Percentiles rank a stretch among this genome's conserved stretches.
Conservation (phyloP, 2,329 filamentous ascomycete genomes). For the Stachybotrys chlorohalonatus region DNA sequence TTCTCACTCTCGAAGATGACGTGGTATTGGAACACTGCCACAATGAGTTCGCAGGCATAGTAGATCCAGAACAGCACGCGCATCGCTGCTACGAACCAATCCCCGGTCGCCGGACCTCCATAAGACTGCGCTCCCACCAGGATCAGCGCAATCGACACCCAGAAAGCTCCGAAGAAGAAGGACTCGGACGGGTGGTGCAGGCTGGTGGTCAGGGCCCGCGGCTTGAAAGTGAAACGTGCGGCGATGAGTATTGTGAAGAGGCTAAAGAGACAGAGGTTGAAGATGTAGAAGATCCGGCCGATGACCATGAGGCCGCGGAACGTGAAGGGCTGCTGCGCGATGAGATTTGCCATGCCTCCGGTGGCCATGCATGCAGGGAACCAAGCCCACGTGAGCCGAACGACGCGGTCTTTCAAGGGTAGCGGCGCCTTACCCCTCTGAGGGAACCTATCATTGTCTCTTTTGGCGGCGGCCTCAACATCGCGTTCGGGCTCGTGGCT, state of each 20-base stretch:
- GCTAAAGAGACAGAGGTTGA: constrained; percentile 39
- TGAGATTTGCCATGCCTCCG: constrained; percentile 15
- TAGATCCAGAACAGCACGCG: constrained; percentile 41
- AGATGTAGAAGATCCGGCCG: constrained; percentile 34
- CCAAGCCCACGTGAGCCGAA: constrained; percentile 14
- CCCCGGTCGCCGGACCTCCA: constrained; percentile 35
- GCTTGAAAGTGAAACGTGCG: constrained; percentile 48
- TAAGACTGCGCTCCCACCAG: constrained; percentile 56
- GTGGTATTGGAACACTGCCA: constrained; percentile 17
- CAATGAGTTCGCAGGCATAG: constrained; percentile 21
- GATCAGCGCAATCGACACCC: constrained; percentile 54
- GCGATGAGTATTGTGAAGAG: constrained; percentile 43
- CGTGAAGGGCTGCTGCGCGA: constrained; percentile 26
- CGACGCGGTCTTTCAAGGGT: constrained; percentile 1
- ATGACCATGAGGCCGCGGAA: constrained; percentile 35
- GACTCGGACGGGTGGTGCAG: constrained; percentile 57
- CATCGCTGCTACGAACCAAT: constrained; percentile 38
- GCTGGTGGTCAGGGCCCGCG: constrained; percentile 48
- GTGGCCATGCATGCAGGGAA: constrained; percentile 20
- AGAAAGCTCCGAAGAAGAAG: constrained; percentile 50
- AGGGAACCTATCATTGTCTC: background rate
- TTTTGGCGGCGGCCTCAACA: background rate
- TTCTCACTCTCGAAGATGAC: constrained; percentile 21
- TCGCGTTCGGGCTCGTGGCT: background rate
- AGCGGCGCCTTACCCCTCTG: background rate